A percentile compares a stretch with the other conserved stretches of the same genome.
phyloP scores from a whole-genome alignment of 352 stramenopile species.

The Phytophthora litchii region DNA sequence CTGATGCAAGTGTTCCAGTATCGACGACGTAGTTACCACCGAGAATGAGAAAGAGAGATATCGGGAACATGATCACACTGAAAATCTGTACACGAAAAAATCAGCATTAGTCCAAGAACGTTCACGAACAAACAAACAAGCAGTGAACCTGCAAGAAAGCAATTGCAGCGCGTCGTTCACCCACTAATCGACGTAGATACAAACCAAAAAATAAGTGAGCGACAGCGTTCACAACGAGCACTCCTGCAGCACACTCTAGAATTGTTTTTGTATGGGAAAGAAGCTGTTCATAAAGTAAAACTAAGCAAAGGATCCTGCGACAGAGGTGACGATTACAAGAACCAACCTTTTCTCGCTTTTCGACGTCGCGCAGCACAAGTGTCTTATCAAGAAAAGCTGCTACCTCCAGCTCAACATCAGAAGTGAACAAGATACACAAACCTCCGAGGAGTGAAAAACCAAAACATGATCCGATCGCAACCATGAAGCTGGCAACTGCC shows the following conservation, averaged over 20 bases:
- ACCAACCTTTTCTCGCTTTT: conserved; percentile 48
- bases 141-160: conserved; percentile 63
- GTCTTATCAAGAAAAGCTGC: conserved; percentile 60
- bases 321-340: neutral
- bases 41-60: conserved; percentile 72
- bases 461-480: conserved; percentile 55
- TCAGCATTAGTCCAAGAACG: neutral
- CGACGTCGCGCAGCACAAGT: conserved; percentile 34
- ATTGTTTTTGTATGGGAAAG: conserved; percentile 44
- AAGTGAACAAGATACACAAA: conserved; percentile 60
- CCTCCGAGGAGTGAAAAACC: conserved; percentile 56
- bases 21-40: conserved; percentile 80
- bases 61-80: conserved; percentile 63
- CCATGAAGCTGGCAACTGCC: conserved; percentile 58
- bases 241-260: conserved; percentile 39
- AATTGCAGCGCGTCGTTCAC: conserved; percentile 52
- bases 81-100: conserved; percentile 47
- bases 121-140: neutral
- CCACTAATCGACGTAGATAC: conserved; percentile 57
- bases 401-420: conserved; percentile 49
- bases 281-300: conserved; percentile 41
- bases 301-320: neutral
- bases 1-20: conserved; percentile 60
- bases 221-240: conserved; percentile 44
- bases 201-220: conserved; percentile 47